Conservation (phyloP, 768 basidiomycete species). For the Boletus fagicola region DNA sequence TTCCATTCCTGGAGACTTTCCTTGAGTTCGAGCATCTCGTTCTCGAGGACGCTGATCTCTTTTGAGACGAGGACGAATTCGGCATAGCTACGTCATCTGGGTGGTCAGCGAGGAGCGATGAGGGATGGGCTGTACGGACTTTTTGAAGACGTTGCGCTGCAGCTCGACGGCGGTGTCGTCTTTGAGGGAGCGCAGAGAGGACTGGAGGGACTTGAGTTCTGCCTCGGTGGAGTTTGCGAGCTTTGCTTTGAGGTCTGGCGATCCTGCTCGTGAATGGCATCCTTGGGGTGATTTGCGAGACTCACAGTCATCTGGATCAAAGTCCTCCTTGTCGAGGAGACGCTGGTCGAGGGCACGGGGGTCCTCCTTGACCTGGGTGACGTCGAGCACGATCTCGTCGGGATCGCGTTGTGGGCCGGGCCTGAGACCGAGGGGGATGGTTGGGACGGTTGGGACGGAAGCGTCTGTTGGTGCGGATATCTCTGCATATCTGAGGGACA, state of each 20-base stretch:
- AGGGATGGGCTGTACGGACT: constrained; percentile 44
- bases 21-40: constrained; percentile 96
- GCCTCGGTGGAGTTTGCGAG: constrained; percentile 88
- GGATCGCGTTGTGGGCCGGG: constrained; percentile 37
- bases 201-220: constrained; percentile 72
- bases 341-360: constrained; percentile 56
- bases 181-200: constrained; percentile 67
- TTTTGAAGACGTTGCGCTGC: constrained; percentile 93
- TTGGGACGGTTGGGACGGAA: constrained; percentile 56
- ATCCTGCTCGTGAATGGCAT: constrained; percentile 1
- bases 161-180: constrained; percentile 75
- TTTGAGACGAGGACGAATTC: constrained; percentile 97
- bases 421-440: constrained; percentile 47
- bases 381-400: constrained; percentile 50
- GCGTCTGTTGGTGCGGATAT: constrained; percentile 68
- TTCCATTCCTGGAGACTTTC: constrained; percentile 94
- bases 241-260: constrained; percentile 72
- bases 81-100: constrained; percentile 65
- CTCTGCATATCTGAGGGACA: constrained; percentile 92
- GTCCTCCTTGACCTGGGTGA: constrained; percentile 48
- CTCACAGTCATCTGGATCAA: constrained; percentile 89
- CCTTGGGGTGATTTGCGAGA: constrained; percentile 6
- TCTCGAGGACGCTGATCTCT: constrained; percentile 93
- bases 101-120: constrained; percentile 7
- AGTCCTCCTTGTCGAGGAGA: constrained; percentile 70